Conservation (phyloP, 352 stramenopile genomes). For the Pythium grandisporangium region DNA sequence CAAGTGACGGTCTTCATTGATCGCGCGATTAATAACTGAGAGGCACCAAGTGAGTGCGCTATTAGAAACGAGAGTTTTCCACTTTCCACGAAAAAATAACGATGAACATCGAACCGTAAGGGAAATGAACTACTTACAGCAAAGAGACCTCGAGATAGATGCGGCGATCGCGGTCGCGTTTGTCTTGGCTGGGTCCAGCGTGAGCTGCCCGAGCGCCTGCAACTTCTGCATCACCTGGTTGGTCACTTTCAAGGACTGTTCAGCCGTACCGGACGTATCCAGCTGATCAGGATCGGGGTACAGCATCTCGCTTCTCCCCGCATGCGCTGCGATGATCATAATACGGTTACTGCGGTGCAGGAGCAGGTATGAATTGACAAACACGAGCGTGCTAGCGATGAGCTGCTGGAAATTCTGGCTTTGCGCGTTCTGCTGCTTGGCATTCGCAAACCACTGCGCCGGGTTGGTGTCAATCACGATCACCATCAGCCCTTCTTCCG, state of each 20-base stretch:
- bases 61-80: no score
- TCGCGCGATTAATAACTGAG: slow-evolving; percentile 84
- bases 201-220: slow-evolving; percentile 36
- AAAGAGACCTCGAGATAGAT: slow-evolving; percentile 68
- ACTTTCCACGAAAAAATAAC: no score
- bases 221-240: slow-evolving; percentile 62
- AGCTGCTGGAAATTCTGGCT: slow-evolving; percentile 45
- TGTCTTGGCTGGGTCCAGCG: slow-evolving; percentile 35
- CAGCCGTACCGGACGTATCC: slow-evolving; percentile 51
- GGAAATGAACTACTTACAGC: slow-evolving; percentile 36
- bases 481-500: slow-evolving; percentile 53
- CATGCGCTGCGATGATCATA: slow-evolving; percentile 74
- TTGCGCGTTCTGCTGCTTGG: slow-evolving; percentile 17
- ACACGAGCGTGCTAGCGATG: slow-evolving; percentile 71
- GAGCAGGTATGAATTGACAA: slow-evolving; percentile 82
- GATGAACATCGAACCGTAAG: no score
- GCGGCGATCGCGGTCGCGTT: slow-evolving; percentile 66
- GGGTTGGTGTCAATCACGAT: slow-evolving; percentile 79
- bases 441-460: slow-evolving; percentile 47
- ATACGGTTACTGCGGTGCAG: slow-evolving; percentile 82
- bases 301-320: slow-evolving; percentile 58
- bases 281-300: slow-evolving; percentile 61
- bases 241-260: slow-evolving; percentile 70
- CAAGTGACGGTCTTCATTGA: slow-evolving; percentile 66
- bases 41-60: neutral